Conservation (phyloP, 2,329 filamentous ascomycete species). For the Pseudogymnoascus sp. region DNA sequence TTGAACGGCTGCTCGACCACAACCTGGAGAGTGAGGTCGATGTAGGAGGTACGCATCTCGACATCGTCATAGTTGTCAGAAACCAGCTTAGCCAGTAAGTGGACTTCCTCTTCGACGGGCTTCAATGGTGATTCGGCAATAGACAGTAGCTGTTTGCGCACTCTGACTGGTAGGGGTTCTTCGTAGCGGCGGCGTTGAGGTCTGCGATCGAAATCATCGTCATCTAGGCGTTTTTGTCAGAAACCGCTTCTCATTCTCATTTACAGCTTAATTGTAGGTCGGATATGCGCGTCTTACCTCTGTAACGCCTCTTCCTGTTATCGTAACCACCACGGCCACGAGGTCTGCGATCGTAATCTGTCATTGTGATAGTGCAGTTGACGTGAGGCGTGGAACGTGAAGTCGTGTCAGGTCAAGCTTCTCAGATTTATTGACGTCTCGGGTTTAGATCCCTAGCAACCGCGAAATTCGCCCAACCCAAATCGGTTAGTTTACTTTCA, state of each 20-base stretch:
- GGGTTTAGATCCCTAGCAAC: conserved; percentile 9
- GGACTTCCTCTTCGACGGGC: conserved; percentile 71
- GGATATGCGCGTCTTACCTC: conserved; percentile 50
- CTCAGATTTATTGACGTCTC: conserved; percentile 8
- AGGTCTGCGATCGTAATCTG: conserved; percentile 41
- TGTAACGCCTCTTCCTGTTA: conserved; percentile 69
- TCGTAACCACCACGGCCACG: conserved; percentile 37
- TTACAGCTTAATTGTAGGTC: neutral
- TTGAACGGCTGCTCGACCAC: conserved; percentile 90
- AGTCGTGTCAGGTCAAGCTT: conserved; percentile 7
- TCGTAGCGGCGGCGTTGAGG: conserved; percentile 68
- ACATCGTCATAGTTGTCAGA: conserved; percentile 81
- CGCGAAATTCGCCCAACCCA: conserved; percentile 3
- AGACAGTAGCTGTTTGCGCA: conserved; percentile 70
- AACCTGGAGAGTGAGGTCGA: conserved; percentile 67
- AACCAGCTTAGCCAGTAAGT: conserved; percentile 66
- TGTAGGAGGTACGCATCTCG: conserved; percentile 65
- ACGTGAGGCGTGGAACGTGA: conserved; percentile 3
- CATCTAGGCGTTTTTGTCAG: conserved; percentile 45
- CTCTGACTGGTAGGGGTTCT: conserved; percentile 60
- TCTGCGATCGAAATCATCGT: conserved; percentile 70
- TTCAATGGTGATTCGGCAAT: conserved; percentile 77
- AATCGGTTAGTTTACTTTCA: neutral
- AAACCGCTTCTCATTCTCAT: conserved; percentile 12
- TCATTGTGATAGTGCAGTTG: conserved; percentile 33